phyloP scores from a whole-genome alignment of 768 basidiomycete species.

The Rhizopogon vesiculosus region DNA sequence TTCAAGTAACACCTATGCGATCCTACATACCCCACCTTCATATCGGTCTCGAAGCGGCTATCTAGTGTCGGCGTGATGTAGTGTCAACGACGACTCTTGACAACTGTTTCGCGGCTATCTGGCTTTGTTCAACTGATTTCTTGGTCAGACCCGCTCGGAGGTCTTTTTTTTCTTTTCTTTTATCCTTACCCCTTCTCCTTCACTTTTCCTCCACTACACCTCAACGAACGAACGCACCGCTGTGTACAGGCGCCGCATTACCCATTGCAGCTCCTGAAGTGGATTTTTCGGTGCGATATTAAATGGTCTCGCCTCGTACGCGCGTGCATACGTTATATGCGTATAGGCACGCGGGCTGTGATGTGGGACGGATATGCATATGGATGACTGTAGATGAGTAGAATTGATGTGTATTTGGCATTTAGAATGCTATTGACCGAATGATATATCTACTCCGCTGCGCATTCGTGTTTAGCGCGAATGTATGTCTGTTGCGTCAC shows the following conservation, averaged over 20 bases:
- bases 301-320: slow-evolving; percentile 2
- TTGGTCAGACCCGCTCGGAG: no score
- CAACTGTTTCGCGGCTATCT: background rate
- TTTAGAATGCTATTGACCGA: no score
- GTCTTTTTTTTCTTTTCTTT: background rate
- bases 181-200: background rate
- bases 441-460: no score
- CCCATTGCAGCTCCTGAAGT: slow-evolving; percentile 28
- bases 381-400: background rate
- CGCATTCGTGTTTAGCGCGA: no score
- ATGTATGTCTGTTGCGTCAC: no score
- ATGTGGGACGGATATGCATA: background rate
- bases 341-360: background rate
- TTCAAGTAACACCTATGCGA: no score
- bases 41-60: no score
- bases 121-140: background rate
- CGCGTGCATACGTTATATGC: background rate
- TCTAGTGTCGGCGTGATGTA: fast-evolving
- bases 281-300: slow-evolving; percentile 23
- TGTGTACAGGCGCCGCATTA: slow-evolving; percentile 28
- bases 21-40: no score
- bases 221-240: slow-evolving; percentile 15
- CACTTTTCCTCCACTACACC: background rate
- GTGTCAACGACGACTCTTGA: no score
- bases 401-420: background rate